A percentile compares a stretch with the other conserved stretches of the same genome.
phyloP scores from a whole-genome alignment of 306 rosid genomes.

The Vigna hirtella region DNA sequence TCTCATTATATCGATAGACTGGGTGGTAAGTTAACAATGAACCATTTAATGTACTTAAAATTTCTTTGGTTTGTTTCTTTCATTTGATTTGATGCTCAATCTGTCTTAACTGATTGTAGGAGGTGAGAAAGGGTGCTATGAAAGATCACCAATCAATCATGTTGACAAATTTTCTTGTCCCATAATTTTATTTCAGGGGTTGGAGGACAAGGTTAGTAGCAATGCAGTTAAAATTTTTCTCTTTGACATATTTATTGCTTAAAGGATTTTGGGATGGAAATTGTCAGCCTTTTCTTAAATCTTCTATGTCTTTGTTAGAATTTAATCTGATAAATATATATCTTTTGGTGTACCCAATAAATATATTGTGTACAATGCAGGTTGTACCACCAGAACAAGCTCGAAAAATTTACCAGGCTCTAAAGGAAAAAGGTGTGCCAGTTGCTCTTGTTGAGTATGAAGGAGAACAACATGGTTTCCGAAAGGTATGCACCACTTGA shows the following conservation, averaged over 20 bases:
- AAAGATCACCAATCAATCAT: constrained; percentile 86
- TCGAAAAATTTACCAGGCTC: constrained; percentile 74
- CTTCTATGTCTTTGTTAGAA: not conserved
- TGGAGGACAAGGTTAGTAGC: constrained; percentile 86
- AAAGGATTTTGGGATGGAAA: not conserved
- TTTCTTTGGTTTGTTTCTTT: constrained; percentile 25
- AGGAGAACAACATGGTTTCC: constrained; percentile 98
- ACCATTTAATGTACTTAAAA: not conserved
- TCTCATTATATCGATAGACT: constrained; percentile 78
- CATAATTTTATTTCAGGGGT: constrained; percentile 88
- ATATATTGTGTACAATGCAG: constrained; percentile 49
- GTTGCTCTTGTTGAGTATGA: constrained; percentile 93
- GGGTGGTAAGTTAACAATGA: constrained; percentile 64
- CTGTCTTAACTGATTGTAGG: constrained; percentile 65
- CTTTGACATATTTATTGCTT: not conserved
- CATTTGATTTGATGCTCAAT: constrained; percentile 29
- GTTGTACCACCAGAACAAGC: constrained; percentile 92
- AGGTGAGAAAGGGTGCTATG: constrained; percentile 64
- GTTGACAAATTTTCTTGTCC: constrained; percentile 89
- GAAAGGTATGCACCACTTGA: constrained; percentile 64
- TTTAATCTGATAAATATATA: not conserved
- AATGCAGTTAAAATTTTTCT: not conserved
- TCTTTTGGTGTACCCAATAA: not conserved
- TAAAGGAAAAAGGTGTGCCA: constrained; percentile 89
- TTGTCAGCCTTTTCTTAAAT: not conserved